Base-by-base conservation (phyloP, 2,329 filamentous ascomycete genomes). In the Sporothrix pseudoabietina region DNA sequence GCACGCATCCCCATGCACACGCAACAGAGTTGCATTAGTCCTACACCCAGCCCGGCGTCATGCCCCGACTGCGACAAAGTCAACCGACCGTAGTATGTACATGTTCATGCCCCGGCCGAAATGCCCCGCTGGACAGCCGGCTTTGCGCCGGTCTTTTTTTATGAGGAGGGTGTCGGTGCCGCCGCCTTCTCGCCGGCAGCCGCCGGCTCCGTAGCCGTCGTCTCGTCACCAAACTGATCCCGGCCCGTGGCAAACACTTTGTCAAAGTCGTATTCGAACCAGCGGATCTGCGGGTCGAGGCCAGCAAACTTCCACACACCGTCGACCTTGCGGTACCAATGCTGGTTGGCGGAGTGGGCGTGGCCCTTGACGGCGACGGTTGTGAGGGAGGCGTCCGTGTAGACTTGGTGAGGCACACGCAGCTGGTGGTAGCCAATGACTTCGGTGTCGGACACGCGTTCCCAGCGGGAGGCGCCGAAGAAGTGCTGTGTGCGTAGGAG, bases 401-500 rank as follows among this genome's bases (percentile, higher is more conserved):
- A 90, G 69, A 87, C 83, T 81, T 90, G 88, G 78, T 90, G 88
- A 2, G 88, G 87, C 47, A 89, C 88, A 57, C 88, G 87, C 68
- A 90, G 81, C 81, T 90, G 88, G 80, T 89, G 87, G 78, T 86
- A 84, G n/a, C 88, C 88, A 73, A 88, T 81, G 68, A 89, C 84
- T 78, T 88, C 85, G n/a, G 83, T 86, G 73, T 88, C 87, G 1
- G 85, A 87, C 54, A 89, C 79, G 76, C 84, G 85, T 78, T 88
- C 84, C 86, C 86, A 90, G 80, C 86, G 86, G 22, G 85, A 85
- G 47, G 83, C 85, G 70, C 88, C 88, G 77, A 91, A 86, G 77
- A 91, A 86, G 81, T 91, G 89, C 80, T 91, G 89, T 7, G 89
- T 91, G 80, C 86, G 87, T 73, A 91, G 83, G 26, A 87, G 84